Conservation (phyloP, 2,329 filamentous ascomycete species). For the Botrytis sinoallii region DNA sequence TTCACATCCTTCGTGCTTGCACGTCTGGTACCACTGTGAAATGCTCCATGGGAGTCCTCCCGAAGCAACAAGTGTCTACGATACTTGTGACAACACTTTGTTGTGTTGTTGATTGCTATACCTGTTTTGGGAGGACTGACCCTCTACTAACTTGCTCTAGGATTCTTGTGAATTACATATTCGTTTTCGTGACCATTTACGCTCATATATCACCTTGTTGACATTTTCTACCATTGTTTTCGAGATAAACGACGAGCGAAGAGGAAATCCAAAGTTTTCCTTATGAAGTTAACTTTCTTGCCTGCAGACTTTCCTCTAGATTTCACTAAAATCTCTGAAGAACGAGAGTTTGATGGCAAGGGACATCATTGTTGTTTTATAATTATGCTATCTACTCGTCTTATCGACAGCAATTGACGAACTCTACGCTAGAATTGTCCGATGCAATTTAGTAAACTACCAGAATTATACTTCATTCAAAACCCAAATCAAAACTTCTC, state of each 20-base stretch:
- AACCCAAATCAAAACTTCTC: constrained; percentile 61
- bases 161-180: neutral
- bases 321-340: constrained; percentile 53
- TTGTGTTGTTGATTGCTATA: constrained; percentile 34
- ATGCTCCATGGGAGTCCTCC: constrained; percentile 73
- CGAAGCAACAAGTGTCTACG: constrained; percentile 48
- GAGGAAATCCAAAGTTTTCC: constrained; percentile 57
- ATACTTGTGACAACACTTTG: constrained; percentile 17
- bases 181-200: constrained; percentile 38
- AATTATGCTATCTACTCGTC: neutral
- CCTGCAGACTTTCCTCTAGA: constrained; percentile 78
- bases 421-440: neutral
- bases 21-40: constrained; percentile 52
- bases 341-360: constrained; percentile 82
- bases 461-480: neutral
- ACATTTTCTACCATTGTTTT: constrained; percentile 62
- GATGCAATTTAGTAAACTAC: neutral
- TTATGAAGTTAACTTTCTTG: constrained; percentile 53
- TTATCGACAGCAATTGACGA: neutral
- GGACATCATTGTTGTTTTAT: constrained; percentile 50
- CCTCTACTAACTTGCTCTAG: constrained; percentile 31
- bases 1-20: constrained; percentile 53
- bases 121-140: constrained; percentile 35
- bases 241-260: constrained; percentile 95
- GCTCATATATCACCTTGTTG: constrained; percentile 88